Evolutionary conservation across 345 rosid species (phyloP), one percentile per base, ranked within the genome.

Genomic region (Draba incana): DNA sequence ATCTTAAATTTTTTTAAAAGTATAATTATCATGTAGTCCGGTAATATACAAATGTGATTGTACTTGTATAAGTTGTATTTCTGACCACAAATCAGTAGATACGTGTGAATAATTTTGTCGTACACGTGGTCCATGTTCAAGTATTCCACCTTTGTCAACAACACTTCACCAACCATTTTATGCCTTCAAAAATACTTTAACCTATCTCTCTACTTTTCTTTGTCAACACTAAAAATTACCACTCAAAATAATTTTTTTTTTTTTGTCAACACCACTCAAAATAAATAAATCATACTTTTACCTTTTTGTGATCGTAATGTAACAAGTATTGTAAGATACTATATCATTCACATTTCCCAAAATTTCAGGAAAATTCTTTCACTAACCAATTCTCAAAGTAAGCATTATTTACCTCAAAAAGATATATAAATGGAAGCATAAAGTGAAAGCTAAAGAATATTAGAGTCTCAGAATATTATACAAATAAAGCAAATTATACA

Each of bases 131-230:
- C 67, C 72, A 74, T 59, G 77, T 73, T 66, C n/a, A 8, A 66
- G 23, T 57, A 72, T 65, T 65, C 66, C 66, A 64, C 66, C 71
- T 73, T 73, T 42, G 67, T 66, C 77, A 73, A 73, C 77, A 73
- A 66, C 67, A 66, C 67, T 73, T 51, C 68, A 66, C 72, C 77
- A 58, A 66, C 72, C 72, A 52, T 14, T 59, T 25, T 58, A 58
- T 65, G 58, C 65, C 52, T 62, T 71, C 10, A 33, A 41, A 35
- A 10, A 10, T 45, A 60, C 66, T 41, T 2, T 27, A 43, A 15
- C 23, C 12, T 9, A 3, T 2, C n/a, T 35, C 24, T 12, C 13
- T 5, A 0, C 27, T 47, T n/a, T 60, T 3, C 41, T 35, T 15
- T 27, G 57, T 69, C 65, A 49, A 59, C 66, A 4, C 66, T 27